A percentile compares a stretch with the other conserved stretches of the same genome.
Evolutionary conservation across 2,329 filamentous ascomycete species (phyloP).

Genomic region (Akanthomyces uredinophilus): DNA sequence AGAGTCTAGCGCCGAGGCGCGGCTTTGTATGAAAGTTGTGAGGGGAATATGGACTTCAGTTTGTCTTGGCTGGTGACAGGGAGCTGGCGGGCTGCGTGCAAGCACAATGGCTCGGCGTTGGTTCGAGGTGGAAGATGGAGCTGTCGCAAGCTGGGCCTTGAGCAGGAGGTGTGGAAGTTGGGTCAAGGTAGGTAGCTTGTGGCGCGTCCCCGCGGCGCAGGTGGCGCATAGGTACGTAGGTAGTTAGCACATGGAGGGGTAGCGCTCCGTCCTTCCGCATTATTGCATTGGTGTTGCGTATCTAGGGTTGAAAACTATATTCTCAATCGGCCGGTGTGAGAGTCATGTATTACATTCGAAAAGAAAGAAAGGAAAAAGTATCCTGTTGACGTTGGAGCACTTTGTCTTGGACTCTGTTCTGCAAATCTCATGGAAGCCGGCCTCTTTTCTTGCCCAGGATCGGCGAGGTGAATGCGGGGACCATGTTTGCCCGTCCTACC

Average conservation of each 20-base stretch:
- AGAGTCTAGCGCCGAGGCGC: neutral
- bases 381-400: too few relatives aligned
- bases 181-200: neutral
- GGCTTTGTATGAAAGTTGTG: neutral
- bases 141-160: neutral
- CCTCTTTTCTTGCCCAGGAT: too few relatives aligned
- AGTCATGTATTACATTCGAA: too few relatives aligned
- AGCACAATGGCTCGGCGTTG: neutral
- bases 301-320: too few relatives aligned
- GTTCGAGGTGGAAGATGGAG: neutral
- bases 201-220: neutral
- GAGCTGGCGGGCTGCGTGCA: neutral
- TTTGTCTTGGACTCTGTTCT: too few relatives aligned
- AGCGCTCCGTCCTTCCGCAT: too few relatives aligned
- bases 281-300: too few relatives aligned
- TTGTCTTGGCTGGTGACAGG: neutral
- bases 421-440: too few relatives aligned
- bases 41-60: neutral
- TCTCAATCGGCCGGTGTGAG: too few relatives aligned
- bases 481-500: too few relatives aligned
- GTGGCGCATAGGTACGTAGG: slow-evolving; percentile 4
- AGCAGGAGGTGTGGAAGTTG: neutral
- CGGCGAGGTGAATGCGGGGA: too few relatives aligned
- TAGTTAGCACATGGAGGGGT: neutral
- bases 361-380: too few relatives aligned